These are phyloP conservation scores for Yamadazyma phyllophila DNA, from an alignment of 805 yeast genomes.

Conservation along the genomic window DNA sequence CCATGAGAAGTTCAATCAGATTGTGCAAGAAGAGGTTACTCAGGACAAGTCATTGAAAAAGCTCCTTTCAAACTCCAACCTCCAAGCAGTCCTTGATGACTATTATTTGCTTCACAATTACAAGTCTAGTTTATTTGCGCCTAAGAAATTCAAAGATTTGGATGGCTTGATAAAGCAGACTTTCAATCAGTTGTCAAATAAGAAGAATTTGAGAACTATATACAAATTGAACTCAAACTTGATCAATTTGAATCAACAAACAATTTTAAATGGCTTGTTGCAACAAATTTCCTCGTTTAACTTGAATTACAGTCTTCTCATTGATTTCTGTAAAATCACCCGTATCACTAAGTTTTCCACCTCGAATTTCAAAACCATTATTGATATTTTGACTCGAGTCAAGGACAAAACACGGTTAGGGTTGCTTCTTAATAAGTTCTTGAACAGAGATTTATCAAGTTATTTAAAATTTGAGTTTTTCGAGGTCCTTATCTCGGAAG, in stretches of 20 bases:
- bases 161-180: neutral
- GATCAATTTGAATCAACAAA: slow-evolving; percentile 12
- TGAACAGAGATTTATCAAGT: slow-evolving; percentile 16
- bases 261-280: slow-evolving; percentile 6
- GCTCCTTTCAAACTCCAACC: neutral
- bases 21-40: slow-evolving; percentile 3
- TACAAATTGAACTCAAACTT: slow-evolving; percentile 1
- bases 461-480: slow-evolving; percentile 32
- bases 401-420: slow-evolving; percentile 23
- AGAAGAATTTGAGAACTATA: slow-evolving; percentile 1
- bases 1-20: neutral
- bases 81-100: slow-evolving; percentile 6
- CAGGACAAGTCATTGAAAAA: slow-evolving; percentile 1
- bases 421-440: slow-evolving; percentile 26
- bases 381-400: slow-evolving; percentile 24
- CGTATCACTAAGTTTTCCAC: slow-evolving; percentile 19
- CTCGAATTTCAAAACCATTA: slow-evolving; percentile 21
- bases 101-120: slow-evolving; percentile 3
- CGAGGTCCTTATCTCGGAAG: slow-evolving; percentile 20
- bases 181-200: slow-evolving; percentile 6
- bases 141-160: slow-evolving; percentile 3
- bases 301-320: slow-evolving; percentile 1
- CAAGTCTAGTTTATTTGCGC: neutral
- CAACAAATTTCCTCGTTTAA: slow-evolving; percentile 1
- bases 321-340: slow-evolving; percentile 24